Conservation (phyloP, 1,139 yeast species). For the Debaryomyces udenii region DNA sequence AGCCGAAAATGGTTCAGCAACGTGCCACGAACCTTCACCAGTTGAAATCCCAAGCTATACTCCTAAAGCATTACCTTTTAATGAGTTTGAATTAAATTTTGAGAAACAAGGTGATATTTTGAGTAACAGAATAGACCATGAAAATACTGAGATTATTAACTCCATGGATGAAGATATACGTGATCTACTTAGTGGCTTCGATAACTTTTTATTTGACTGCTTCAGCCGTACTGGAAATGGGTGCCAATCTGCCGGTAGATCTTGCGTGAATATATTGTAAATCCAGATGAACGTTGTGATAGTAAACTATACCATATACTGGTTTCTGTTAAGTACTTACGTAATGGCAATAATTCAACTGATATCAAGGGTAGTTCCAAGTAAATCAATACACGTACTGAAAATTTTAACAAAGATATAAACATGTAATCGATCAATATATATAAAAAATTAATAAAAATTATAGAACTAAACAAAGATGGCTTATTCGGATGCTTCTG, state of each 20-base stretch:
- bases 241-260: constrained; percentile 1
- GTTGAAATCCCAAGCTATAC: constrained; percentile 21
- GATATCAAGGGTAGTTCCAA: too few relatives aligned
- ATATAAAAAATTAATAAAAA: constrained; percentile 5
- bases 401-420: too few relatives aligned
- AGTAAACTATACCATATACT: too few relatives aligned
- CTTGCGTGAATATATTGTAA: background rate
- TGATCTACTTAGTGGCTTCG: constrained; percentile 21
- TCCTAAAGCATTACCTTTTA: constrained; percentile 30
- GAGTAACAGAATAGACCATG: constrained; percentile 11
- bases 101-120: constrained; percentile 16
- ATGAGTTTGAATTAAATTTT: constrained; percentile 24
- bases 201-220: constrained; percentile 23
- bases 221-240: constrained; percentile 10
- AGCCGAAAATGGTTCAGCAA: background rate
- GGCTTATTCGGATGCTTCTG: constrained; percentile 86
- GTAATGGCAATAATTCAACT: too few relatives aligned
- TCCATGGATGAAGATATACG: constrained; percentile 23
- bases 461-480: constrained; percentile 13
- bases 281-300: too few relatives aligned
- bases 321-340: too few relatives aligned
- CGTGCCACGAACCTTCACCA: constrained; percentile 11
- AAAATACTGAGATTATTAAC: constrained; percentile 19
- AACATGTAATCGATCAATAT: background rate
- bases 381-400: too few relatives aligned